Base-by-base conservation (phyloP, 2,329 filamentous ascomycete genomes). In the Cercospora zeina region DNA sequence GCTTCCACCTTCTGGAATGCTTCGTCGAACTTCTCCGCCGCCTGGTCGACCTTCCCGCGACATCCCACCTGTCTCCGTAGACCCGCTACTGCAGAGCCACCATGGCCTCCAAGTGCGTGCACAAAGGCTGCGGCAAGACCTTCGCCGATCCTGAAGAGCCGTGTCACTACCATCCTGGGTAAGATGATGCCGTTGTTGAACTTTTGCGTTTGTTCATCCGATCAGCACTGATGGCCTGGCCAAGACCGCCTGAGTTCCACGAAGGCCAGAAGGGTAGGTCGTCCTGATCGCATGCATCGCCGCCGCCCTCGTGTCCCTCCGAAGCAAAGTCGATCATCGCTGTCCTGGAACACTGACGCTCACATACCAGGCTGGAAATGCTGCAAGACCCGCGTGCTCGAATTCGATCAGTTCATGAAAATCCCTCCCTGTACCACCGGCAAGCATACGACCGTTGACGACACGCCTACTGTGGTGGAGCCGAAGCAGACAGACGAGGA, bases 341-440 rank as follows among this genome's bases (percentile, higher is more conserved):
- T 13, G 16, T 34, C 11, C 27, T 34, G 16, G 19, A 31, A 60
- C 54, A 21, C 1, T 31, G 36, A 45, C 36, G 10, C n/a, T n/a
- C n/a, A n/a, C 31, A 34, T 4, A 4, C 4, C 72, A 97, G 93
- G 95, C 74, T 97, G 95, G 93, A 96, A 96, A 81, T 99, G 95
- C 82, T 99, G 95, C 85, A 97, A 97, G 80, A 89, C 93, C 61
- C 89, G 95, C 73, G 92, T 97, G 71, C 83, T 99, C 71, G 97
- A 92, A 63, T 99, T 99, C 76, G 95, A 99, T 79, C 95, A 99
- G 79, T 99, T 99, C 82, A 90, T 99, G 77, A 77, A 82, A 64
- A 97, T 99, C 71, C 82, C 90, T 54, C 93, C 95, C 37, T 99
- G 95, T 83, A 96, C 95, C 27, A 90, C 88, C 11, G 95, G 95